Percentiles rank a stretch among this genome's conserved stretches.
phyloP scores from a whole-genome alignment of 106 monocot genomes.

The Ottelia alismoides region DNA sequence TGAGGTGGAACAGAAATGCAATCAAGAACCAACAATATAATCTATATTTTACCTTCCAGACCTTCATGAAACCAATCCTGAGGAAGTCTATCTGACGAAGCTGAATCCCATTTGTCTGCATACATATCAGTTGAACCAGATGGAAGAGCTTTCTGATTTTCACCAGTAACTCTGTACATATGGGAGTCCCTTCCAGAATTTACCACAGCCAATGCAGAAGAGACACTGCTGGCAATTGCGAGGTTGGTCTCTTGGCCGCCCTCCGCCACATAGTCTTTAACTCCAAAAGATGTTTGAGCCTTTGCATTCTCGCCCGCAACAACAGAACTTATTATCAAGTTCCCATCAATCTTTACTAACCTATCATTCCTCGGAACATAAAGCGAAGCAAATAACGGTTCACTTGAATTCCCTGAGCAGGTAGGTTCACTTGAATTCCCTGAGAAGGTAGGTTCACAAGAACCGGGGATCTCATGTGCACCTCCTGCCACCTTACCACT shows the following conservation, averaged over 20 bases:
- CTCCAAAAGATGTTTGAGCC: constrained; percentile 11
- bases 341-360: too few species aligned
- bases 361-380: constrained; percentile 81
- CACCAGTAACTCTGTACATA: constrained; percentile 17
- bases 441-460: constrained; percentile 4
- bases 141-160: constrained; percentile 20
- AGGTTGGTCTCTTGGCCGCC: constrained; percentile 37
- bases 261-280: constrained; percentile 7
- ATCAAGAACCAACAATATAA: too few species aligned
- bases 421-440: constrained; percentile 50
- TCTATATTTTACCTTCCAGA: constrained; percentile 81
- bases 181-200: constrained; percentile 21
- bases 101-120: constrained; percentile 19
- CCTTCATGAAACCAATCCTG: constrained; percentile 89
- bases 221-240: constrained; percentile 35
- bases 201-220: constrained; percentile 19
- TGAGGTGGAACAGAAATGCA: too few species aligned
- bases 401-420: too few species aligned
- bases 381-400: constrained; percentile 48
- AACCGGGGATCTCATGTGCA: not conserved
- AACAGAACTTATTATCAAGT: too few species aligned
- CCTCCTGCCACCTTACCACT: not conserved
- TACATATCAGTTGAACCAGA: constrained; percentile 24
- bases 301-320: constrained; percentile 64
- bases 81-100: constrained; percentile 33